Base-by-base conservation (phyloP, 768 basidiomycete species). In the Pleurotus eryngii region DNA sequence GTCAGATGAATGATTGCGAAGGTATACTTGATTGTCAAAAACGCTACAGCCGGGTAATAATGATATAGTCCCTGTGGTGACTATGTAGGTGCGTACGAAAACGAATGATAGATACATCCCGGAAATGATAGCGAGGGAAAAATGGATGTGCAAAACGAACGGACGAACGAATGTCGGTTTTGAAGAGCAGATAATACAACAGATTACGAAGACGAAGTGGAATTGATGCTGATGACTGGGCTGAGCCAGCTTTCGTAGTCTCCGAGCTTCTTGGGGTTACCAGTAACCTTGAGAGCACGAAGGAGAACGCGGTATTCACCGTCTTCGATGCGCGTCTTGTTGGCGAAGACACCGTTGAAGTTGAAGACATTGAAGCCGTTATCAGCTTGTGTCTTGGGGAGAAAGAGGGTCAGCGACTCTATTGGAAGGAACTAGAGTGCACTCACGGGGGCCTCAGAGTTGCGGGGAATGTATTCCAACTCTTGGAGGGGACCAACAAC, bases 241-340 rank as follows among this genome's bases (percentile, higher is more conserved):
- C 78, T 77, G 58, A 79, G 64, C 75, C 74, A 81, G 49, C 72
- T 75, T 53, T 81, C 79, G 49, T 74, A 80, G 60, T 80, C 77
- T 20, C 67, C 70, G 59, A 78, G 72, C 20, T 67, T 72, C 20
- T 59, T 67, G 22, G 74, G 67, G 57, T 80, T 60, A 0, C 78
- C 79, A 12, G 78, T 78, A 5, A 79, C 77, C 54, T 61, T 71
- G 55, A 80, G 61, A 0, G 75, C 74, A 6, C 77, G 71, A 4
- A 79, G 43, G 20, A 80, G 68, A 20, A 76, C 18, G 35, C 73
- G 71, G 62, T 80, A 80, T 7, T 59, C 56, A 1, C 80, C 79
- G 56, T 76, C 75, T 2, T 75, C 67, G 26, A 81, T 77, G 5
- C 55, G 57, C 1, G 77, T 77, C 0, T 76, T 77, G 56, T 80